Percentiles rank a stretch among this genome's conserved stretches.
These are phyloP conservation scores for Amaranthus tricolor DNA, from an alignment of 179 eudicot species.

Conservation along the genomic window DNA sequence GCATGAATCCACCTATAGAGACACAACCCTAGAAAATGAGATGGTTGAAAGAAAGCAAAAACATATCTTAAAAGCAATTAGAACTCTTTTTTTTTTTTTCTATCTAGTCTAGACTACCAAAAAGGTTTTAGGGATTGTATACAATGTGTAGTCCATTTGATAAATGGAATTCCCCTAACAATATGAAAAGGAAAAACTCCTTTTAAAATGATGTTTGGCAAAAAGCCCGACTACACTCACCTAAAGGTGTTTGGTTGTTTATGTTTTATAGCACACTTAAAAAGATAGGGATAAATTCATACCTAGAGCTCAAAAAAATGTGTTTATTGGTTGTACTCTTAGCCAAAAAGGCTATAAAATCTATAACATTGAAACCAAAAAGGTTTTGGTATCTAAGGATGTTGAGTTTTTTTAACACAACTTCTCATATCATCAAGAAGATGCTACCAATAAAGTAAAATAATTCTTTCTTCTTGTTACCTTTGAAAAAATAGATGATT, in stretches of 20 bases:
- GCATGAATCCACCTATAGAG: slow-evolving; percentile 3
- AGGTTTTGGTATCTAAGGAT: not conserved
- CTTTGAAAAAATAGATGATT: no score
- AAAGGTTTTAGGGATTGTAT: slow-evolving; percentile 2
- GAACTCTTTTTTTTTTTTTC: not conserved
- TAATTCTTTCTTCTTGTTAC: no score
- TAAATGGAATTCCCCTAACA: not conserved
- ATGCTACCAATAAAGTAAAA: no score
- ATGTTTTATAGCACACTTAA: not conserved
- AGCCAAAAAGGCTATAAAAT: not conserved
- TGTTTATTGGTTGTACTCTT: not conserved
- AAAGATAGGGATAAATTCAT: not conserved
- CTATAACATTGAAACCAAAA: not conserved
- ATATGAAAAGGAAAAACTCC: slow-evolving; percentile 8
- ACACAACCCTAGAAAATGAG: no score
- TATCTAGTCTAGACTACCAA: not conserved
- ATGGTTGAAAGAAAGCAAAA: no score
- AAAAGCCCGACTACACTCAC: not conserved
- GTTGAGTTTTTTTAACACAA: not conserved
- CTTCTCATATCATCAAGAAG: no score
- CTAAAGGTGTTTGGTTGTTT: slow-evolving; percentile 1
- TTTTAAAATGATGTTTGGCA: not conserved
- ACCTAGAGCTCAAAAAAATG: not conserved
- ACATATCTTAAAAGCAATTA: not conserved
- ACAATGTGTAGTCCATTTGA: not conserved